These are phyloP conservation scores for Eimeria praecox DNA, from an alignment of 169 alveolate species.

Conservation along the genomic window DNA sequence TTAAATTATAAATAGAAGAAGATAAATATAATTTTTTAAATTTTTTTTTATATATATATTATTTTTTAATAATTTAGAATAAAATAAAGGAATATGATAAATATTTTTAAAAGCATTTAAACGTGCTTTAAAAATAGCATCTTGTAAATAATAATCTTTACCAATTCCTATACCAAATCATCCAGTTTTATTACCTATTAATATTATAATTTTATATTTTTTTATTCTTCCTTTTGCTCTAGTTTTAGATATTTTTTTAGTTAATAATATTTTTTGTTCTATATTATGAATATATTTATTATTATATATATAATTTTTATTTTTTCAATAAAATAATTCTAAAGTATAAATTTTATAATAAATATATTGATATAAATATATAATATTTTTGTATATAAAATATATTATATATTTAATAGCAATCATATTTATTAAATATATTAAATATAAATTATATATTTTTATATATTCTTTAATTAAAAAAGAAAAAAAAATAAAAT, in stretches of 20 bases:
- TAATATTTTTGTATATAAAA: neutral
- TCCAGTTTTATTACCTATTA: slow-evolving; percentile 37
- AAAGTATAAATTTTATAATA: neutral
- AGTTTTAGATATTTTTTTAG: slow-evolving; percentile 10
- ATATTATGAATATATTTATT: neutral
- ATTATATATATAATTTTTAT: neutral
- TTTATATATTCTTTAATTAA: slow-evolving; percentile 30
- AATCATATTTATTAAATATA: neutral
- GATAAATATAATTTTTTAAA: slow-evolving; percentile 10
- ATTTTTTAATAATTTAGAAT: slow-evolving; percentile 9
- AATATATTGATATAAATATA: neutral
- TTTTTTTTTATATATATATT: neutral
- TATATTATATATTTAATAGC: neutral
- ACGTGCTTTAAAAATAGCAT: slow-evolving; percentile 40
- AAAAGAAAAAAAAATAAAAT: slow-evolving; percentile 27
- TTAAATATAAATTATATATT: neutral
- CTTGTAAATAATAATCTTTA: slow-evolving; percentile 33
- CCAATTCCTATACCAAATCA: slow-evolving; percentile 32
- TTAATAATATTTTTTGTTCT: neutral
- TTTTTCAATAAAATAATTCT: slow-evolving; percentile 3
- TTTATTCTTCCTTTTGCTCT: slow-evolving; percentile 17
- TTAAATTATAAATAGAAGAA: neutral
- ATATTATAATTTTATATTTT: slow-evolving; percentile 20
- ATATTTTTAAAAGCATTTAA: slow-evolving; percentile 52
- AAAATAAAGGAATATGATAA: neutral